phyloP scores from a whole-genome alignment of 371 early-diverging fungal species.

The Apophysomyces trapeziformis region DNA sequence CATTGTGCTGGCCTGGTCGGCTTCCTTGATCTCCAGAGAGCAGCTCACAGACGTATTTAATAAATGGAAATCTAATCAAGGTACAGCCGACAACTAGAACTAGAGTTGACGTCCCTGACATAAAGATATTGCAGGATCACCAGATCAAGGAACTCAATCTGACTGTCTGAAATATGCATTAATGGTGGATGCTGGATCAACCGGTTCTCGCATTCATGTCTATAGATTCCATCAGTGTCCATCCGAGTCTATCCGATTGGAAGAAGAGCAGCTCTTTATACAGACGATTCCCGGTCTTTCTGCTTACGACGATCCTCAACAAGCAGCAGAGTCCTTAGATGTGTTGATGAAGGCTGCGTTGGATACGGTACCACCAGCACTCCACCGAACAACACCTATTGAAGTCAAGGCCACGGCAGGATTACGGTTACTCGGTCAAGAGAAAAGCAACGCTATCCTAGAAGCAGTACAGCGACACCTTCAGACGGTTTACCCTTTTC shows the following conservation, averaged over 20 bases:
- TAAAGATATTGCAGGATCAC: not conserved
- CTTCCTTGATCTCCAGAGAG: constrained; percentile 11
- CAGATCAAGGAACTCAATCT: constrained; percentile 1
- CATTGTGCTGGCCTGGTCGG: constrained; percentile 17
- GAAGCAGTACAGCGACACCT: constrained; percentile 70
- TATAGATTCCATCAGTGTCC: constrained; percentile 87
- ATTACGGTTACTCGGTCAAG: constrained; percentile 77
- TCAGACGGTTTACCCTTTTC: constrained; percentile 81
- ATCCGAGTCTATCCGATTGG: constrained; percentile 29
- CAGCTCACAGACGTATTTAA: constrained; percentile 5
- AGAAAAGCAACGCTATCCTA: constrained; percentile 75
- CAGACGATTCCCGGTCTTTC: constrained; percentile 91
- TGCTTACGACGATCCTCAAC: constrained; percentile 69
- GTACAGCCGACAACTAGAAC: not conserved
- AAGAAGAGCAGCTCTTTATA: constrained; percentile 83
- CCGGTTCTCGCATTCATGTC: constrained; percentile 96
- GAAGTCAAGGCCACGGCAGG: constrained; percentile 97
- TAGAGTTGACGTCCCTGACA: not conserved
- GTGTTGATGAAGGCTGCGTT: constrained; percentile 75
- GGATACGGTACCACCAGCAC: constrained; percentile 65
- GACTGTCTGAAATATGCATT: constrained; percentile 57
- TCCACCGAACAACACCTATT: constrained; percentile 83
- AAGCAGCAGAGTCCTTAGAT: constrained; percentile 85
- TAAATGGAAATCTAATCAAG: not conserved
- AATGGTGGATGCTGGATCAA: constrained; percentile 97